A percentile compares a stretch with the other conserved stretches of the same genome.
Evolutionary conservation across 495 filamentous ascomycete species (phyloP).

Genomic region (Penicillium steckii): DNA sequence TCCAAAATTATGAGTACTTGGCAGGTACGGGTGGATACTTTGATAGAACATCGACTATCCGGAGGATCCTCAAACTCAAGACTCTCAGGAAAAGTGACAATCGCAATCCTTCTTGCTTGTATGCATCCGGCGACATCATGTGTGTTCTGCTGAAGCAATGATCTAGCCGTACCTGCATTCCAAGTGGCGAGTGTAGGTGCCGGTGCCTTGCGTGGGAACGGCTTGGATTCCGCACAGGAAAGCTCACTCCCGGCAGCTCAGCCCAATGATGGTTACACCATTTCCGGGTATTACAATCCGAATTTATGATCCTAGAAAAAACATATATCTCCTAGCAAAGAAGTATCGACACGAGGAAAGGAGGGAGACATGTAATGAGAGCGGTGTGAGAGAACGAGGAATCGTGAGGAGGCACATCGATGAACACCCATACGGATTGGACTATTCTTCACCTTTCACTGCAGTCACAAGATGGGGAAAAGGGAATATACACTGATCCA

Average conservation of each 20-base stretch:
- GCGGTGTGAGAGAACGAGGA: background rate
- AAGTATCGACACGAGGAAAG: background rate
- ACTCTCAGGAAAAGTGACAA: too few species aligned
- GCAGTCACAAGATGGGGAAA: background rate
- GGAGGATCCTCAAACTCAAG: too few species aligned
- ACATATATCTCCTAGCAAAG: too few species aligned
- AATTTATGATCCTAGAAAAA: too few species aligned
- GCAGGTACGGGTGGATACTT: too few species aligned
- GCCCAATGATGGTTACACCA: background rate
- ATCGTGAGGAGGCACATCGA: background rate
- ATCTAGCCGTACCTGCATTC: constrained; percentile 18
- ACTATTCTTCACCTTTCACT: background rate
- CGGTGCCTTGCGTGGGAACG: constrained; percentile 14
- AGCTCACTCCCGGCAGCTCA: background rate
- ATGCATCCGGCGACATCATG: background rate
- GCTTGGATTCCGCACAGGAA: constrained; percentile 4
- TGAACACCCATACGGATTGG: background rate
- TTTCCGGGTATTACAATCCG: background rate
- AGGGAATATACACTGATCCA: background rate
- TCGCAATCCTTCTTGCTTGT: too few species aligned
- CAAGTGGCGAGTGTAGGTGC: background rate
- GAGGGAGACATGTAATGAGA: background rate
- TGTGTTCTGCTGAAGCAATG: background rate
- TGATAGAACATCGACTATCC: too few species aligned
- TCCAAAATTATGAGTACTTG: too few species aligned